Evolutionary conservation across 2,329 filamentous ascomycete species (phyloP).

Genomic region (Trichoderma simmonsii): DNA sequence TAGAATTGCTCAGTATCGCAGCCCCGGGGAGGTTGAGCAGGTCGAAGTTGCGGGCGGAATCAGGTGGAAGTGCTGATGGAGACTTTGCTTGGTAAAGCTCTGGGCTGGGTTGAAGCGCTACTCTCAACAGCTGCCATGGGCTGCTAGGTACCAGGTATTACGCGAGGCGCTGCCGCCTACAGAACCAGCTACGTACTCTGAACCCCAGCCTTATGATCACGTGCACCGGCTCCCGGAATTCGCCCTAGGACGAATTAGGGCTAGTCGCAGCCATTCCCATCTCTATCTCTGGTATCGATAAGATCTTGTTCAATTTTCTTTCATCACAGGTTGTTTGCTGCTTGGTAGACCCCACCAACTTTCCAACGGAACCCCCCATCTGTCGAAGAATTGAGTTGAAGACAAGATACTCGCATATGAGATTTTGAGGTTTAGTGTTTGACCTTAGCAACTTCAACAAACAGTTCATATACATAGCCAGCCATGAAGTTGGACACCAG

Average conservation of each 20-base stretch:
- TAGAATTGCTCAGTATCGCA: conserved; percentile 18
- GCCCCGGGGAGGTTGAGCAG: conserved; percentile 24
- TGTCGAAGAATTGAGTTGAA: background rate
- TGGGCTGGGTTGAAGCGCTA: conserved; percentile 19
- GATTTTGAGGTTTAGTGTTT: background rate
- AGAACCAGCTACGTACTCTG: conserved; percentile 23
- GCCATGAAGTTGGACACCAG: conserved; percentile 94
- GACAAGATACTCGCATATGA: background rate
- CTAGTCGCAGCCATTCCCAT: background rate
- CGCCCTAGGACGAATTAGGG: background rate
- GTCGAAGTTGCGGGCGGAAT: conserved; percentile 29
- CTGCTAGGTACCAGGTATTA: conserved; percentile 29
- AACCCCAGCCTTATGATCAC: conserved; percentile 32
- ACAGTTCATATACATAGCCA: conserved; percentile 2
- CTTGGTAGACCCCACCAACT: conserved; percentile 26
- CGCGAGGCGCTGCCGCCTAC: conserved; percentile 46
- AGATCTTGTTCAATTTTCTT: conserved; percentile 32
- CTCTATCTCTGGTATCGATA: conserved; percentile 26
- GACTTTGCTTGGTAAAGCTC: conserved; percentile 38
- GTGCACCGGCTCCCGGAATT: conserved; percentile 22
- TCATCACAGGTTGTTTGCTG: conserved; percentile 12
- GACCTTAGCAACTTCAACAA: background rate
- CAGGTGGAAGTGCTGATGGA: conserved; percentile 35
- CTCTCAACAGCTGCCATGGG: conserved; percentile 33
- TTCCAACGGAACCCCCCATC: background rate